Base-by-base conservation (phyloP, 306 rosid genomes). In the Ceratonia siliqua region DNA sequence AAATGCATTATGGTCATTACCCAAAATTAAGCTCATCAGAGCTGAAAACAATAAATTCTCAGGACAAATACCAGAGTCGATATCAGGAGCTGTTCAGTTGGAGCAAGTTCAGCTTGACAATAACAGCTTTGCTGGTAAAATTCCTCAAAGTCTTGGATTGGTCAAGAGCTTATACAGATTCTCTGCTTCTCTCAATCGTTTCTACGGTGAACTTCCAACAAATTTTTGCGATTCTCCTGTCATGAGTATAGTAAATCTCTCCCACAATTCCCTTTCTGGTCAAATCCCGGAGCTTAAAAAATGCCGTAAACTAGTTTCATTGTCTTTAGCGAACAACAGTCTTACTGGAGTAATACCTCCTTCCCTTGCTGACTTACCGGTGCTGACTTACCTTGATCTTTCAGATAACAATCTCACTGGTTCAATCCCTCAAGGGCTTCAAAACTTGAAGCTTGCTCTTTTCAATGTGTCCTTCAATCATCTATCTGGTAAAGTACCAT, bases 21-120 rank as follows among this genome's bases (percentile, higher is more conserved):
- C 95, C 50, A 92, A 83, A 78, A 74, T 94, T 21, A 90, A 88
- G 89, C 99, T 90, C 70, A 82, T 94, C 8, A 82, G 99, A 86
- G 99, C 90, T 77, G 99, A 94, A 74, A 94, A 90, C 76, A 94
- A 94, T 68, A 70, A 83, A 18, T 87, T 94, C 78, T 88, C 95
- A 8, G 99, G 99, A 43, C 82, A 78, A 81, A 79, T 94, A 69
- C 97, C 99, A 11, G 95, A 94, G 25, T 87, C 92, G 5, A 81
- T 94, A 61, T 89, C 96, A n/a, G 82, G 55, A 80, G 96, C 97
- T 80, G 58, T 75, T 72, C 90, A 87, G 22, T 82, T 94, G 64
- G 99, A 94, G 88, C 99, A 94, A 79, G 89, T 94, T 86, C 99
- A 94, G 80, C 84, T 94, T 76, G 99, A 94, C 81, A 90, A 88